Evolutionary conservation across 2,329 filamentous ascomycete genomes (phyloP), one percentile per base, ranked within the genome.

Genomic region (Aspergillus tubingensis): DNA sequence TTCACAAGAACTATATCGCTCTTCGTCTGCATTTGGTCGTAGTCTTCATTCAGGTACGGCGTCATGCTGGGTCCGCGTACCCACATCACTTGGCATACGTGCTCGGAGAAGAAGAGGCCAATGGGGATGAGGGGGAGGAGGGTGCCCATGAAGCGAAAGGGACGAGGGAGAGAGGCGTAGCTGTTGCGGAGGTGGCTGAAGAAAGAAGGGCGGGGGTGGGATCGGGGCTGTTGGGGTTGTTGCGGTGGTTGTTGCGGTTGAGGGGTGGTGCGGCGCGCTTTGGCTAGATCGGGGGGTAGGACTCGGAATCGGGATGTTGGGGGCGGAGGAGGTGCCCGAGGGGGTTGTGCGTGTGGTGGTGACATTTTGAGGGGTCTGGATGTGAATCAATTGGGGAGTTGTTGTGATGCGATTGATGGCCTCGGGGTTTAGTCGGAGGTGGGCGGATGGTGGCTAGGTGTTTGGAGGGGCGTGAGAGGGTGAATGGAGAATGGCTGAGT

Each of bases 11-110:
- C 76, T 59, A 77, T 70, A 47, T 82, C 79, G 43, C 70, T 71
- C 32, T 72, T 68, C 11, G 75, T 73, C 25, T 77, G 72, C 51
- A 70, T 72, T 52, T 73, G 63, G 79, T 79, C 60, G 80, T 86
- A 87, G 55, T 88, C 84, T 60, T 86, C 81, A 69, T 93, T 93
- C 57, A 94, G 79, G 62, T 87, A 89, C 1, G 91, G 91, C 58
- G 89, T 89, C 91, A 95, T 95, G 19, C 89, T 92, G 5, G 76
- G 75, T 0, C 80, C 80, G 13, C 69, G 70, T 48, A 82, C 77
- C 69, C 74, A 75, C 70, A 79, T 77, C 25, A 79, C 65, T 36
- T 77, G 72, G 50, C 74, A 62, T 41, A 79, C 70, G 62, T 81
- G 73, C 59, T 78, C 74, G 23, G 72, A 71, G 66, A 80, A 68